Evolutionary conservation across 139 green algal species (phyloP).

Genomic region (Coelastrella sp.): DNA sequence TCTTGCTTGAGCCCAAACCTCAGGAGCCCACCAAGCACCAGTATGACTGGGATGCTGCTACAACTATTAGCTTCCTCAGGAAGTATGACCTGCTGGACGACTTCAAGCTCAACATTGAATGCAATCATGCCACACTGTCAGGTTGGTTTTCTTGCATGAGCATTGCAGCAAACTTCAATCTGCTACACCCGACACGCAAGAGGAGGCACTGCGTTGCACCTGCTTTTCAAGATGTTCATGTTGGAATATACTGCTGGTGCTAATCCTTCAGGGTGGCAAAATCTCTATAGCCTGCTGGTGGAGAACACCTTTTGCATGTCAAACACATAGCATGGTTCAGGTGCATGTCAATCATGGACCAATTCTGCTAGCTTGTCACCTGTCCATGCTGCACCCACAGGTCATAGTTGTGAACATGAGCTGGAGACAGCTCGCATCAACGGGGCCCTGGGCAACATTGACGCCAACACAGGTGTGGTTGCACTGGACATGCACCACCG

Average conservation of each 20-base stretch:
- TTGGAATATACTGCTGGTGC: too few species aligned
- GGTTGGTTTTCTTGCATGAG: conserved; percentile 24
- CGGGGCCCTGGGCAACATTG: conserved; percentile 74
- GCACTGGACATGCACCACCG: background rate
- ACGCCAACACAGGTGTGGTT: conserved; percentile 79
- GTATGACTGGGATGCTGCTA: conserved; percentile 79
- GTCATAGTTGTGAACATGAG: conserved; percentile 65
- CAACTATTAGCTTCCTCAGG: conserved; percentile 72
- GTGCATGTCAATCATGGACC: too few species aligned
- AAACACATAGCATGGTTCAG: too few species aligned
- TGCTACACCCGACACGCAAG: background rate
- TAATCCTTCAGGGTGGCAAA: too few species aligned
- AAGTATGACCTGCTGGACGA: conserved; percentile 65
- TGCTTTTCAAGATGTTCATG: too few species aligned
- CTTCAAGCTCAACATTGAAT: conserved; percentile 88
- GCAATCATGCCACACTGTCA: conserved; percentile 86
- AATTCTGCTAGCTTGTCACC: background rate
- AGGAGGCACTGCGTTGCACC: too few species aligned
- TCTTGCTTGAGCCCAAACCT: conserved; percentile 86
- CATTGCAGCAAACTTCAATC: background rate
- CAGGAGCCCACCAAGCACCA: conserved; percentile 66
- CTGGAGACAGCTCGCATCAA: conserved; percentile 62
- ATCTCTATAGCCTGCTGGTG: too few species aligned
- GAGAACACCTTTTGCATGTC: too few species aligned
- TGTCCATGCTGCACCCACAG: background rate